Conservation (phyloP, 2,329 filamentous ascomycete genomes). For the Fusarium sp. region DNA sequence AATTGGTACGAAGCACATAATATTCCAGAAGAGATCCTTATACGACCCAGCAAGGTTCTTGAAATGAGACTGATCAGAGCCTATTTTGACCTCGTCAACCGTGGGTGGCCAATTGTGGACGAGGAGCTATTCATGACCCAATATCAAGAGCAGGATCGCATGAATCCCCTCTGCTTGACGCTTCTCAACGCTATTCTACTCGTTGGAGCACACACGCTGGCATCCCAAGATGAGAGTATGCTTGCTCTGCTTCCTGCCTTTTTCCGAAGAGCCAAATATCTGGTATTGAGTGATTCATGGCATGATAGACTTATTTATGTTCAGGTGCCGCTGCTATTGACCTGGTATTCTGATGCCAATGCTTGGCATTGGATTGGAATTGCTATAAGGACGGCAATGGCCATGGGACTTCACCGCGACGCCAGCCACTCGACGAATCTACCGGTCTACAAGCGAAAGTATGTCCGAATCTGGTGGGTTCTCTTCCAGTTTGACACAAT, state of each 20-base stretch:
- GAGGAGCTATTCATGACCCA: constrained; percentile 15
- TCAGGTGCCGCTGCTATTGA: not conserved
- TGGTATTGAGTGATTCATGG: not conserved
- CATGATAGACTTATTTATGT: constrained; percentile 7
- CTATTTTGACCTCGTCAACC: not conserved
- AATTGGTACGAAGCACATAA: not conserved
- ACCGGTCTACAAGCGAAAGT: constrained; percentile 3
- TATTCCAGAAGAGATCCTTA: not conserved
- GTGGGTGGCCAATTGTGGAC: constrained; percentile 13
- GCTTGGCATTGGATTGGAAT: constrained; percentile 22
- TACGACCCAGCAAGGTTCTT: not conserved
- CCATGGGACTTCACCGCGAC: constrained; percentile 4
- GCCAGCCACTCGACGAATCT: constrained; percentile 5
- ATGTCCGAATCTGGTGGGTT: constrained; percentile 13
- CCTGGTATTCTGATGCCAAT: constrained; percentile 12
- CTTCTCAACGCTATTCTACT: constrained; percentile 8
- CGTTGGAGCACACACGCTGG: constrained; percentile 4
- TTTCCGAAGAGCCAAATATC: not conserved
- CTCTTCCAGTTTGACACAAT: constrained; percentile 19
- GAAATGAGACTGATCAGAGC: not conserved
- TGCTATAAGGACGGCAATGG: constrained; percentile 10
- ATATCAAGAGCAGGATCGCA: not conserved
- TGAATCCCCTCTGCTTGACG: constrained; percentile 1
- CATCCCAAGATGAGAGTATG: not conserved
- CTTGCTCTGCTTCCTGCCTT: not conserved